phyloP scores from a whole-genome alignment of 176 grass and related monocot species.

The Echinochloa phyllopogon region DNA sequence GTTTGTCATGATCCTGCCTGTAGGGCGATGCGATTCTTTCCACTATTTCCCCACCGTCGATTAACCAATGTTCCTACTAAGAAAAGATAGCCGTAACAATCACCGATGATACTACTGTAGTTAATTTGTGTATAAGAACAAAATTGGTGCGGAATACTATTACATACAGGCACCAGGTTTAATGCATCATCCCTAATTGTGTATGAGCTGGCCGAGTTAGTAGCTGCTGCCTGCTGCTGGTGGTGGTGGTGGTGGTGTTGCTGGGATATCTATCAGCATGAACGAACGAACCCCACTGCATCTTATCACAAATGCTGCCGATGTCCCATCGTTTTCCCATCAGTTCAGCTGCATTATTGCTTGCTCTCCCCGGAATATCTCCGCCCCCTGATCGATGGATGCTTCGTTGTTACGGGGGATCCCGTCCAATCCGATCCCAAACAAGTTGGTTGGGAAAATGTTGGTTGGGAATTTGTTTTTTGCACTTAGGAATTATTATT shows the following conservation, averaged over 20 bases:
- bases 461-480: too few relatives aligned
- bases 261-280: too few relatives aligned
- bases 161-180: background rate
- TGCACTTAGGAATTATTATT: too few relatives aligned
- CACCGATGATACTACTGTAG: background rate
- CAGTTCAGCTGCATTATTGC: background rate
- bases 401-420: background rate
- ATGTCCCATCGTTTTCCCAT: conserved; percentile 13
- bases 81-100: background rate
- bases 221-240: too few relatives aligned
- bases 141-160: background rate
- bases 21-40: conserved; percentile 42
- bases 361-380: background rate
- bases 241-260: too few relatives aligned
- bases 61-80: background rate
- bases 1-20: conserved; percentile 31
- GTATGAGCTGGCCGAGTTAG: conserved; percentile 26
- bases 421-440: background rate
- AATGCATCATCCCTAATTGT: background rate
- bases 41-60: background rate
- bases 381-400: background rate
- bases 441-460: too few relatives aligned
- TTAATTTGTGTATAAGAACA: background rate
- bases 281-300: background rate
- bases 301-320: conserved; percentile 7